phyloP scores from a whole-genome alignment of 2,329 filamentous ascomycete genomes.

The Waltergamsia citrina region DNA sequence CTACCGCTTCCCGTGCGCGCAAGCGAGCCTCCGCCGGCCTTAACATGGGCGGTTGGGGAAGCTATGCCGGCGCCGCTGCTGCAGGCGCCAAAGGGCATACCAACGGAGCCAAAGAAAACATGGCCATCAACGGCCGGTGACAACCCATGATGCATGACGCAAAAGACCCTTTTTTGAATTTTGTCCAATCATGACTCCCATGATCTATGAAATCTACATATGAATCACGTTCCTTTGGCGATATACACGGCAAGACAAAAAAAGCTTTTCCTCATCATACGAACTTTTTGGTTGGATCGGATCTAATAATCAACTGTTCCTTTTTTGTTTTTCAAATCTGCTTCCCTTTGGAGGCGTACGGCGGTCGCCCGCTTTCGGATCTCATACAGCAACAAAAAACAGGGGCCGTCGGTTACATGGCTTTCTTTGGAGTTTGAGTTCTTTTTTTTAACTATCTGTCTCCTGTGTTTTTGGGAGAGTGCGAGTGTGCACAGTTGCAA shows the following conservation, averaged over 20 bases:
- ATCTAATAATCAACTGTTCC: background rate
- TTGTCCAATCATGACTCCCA: background rate
- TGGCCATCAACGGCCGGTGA: slow-evolving; percentile 22
- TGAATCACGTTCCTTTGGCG: background rate
- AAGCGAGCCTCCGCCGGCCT: slow-evolving; percentile 39
- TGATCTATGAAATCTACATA: background rate
- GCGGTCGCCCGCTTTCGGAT: too few relatives aligned
- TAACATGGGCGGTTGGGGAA: slow-evolving; percentile 26
- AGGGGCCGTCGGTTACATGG: background rate
- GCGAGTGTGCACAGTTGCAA: too few relatives aligned
- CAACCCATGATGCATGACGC: background rate
- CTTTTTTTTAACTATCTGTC: slow-evolving; percentile 6
- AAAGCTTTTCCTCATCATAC: too few relatives aligned
- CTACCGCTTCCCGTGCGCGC: slow-evolving; percentile 27
- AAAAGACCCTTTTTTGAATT: background rate
- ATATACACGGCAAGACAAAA: slow-evolving; percentile 2
- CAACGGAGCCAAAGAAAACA: slow-evolving; percentile 2
- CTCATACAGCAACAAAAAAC: background rate
- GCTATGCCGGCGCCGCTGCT: slow-evolving; percentile 27
- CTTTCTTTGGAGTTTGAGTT: background rate
- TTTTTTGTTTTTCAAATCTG: background rate
- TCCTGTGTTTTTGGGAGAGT: slow-evolving; percentile 3
- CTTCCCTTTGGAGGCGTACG: background rate
- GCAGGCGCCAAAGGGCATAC: slow-evolving; percentile 15
- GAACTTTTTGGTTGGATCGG: too few relatives aligned